Base-by-base conservation (phyloP, 148 eudicot species). In the Euryodendron excelsum region DNA sequence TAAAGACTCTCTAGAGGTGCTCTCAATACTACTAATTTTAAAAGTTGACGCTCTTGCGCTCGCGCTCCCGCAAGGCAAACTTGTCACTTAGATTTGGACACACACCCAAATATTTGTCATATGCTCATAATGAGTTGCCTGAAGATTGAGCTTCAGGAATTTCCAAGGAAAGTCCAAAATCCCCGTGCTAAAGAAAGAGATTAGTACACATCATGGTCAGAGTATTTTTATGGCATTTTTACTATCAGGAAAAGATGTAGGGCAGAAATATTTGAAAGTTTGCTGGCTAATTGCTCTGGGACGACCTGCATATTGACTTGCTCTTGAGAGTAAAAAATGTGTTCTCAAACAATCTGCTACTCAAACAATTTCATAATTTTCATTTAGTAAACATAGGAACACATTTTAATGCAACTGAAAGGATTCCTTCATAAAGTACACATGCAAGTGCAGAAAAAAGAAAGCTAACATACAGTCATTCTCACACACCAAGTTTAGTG, bases 401-500 rank as follows among this genome's bases (percentile, higher is more conserved):
- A 44, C 34, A 65, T 48, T 18, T 27, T 45, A 31, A 11, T 58
- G 27, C 61, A 50, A 72, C 52, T 21, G 44, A 73, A 45, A 44
- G 71, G 64, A 25, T 4, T 48, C 53, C 7, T 59, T 9, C 63
- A 23, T 5, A 62, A 62, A 65, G 25, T 0, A 62, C 23, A 65
- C n/a, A 65, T 23, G 45, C 69, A 33, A 65, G 36, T 31, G 37
- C 36, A 30, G 67, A 10, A 37, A 21, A 20, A 0, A 28, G 9
- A 55, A 73, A 73, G 64, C 47, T 36, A 72, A 72, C 39, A 31
- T 17, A 23, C 3, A n/a, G 71, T 17, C 20, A 30, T n/a, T 62
- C 52, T 59, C 47, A 76, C 91, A 73, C 36, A 96, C 99, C 94
- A 91, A 75, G 85, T 75, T 90, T 85, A 89, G 81, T 10, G 94